Conservation (phyloP, 371 early-diverging fungal species). For the Apophysomyces ossiformis region DNA sequence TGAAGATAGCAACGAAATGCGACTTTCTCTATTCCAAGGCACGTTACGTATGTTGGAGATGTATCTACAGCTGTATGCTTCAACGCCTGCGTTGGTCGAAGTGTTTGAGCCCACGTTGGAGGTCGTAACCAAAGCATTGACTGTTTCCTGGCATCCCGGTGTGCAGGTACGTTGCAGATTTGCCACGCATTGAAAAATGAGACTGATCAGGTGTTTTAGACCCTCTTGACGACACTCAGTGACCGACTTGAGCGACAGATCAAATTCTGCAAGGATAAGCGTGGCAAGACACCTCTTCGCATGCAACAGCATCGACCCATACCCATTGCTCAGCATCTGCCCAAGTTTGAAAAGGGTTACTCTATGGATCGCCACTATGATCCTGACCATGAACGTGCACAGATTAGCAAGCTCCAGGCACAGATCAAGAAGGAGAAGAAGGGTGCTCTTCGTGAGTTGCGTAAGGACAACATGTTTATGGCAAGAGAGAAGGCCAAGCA, state of each 20-base stretch:
- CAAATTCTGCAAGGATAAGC: constrained; percentile 60
- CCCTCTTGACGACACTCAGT: constrained; percentile 27
- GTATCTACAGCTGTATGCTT: constrained; percentile 59
- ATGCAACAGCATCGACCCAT: constrained; percentile 87
- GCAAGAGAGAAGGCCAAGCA: constrained; percentile 73
- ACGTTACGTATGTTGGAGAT: constrained; percentile 50
- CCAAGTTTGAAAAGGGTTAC: constrained; percentile 89
- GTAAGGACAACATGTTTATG: constrained; percentile 91
- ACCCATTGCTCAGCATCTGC: constrained; percentile 87
- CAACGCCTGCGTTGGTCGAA: constrained; percentile 65
- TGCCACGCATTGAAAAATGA: not conserved
- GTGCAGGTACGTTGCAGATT: constrained; percentile 31
- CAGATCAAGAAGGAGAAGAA: constrained; percentile 90
- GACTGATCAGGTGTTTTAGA: constrained; percentile 16
- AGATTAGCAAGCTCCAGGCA: constrained; percentile 74
- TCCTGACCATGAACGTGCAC: constrained; percentile 76
- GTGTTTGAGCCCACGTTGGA: constrained; percentile 56
- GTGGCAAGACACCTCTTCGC: constrained; percentile 71
- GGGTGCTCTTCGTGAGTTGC: constrained; percentile 93
- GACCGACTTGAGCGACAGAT: constrained; percentile 58
- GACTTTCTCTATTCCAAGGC: constrained; percentile 44
- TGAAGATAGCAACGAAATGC: constrained; percentile 19
- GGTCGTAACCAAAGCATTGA: constrained; percentile 36
- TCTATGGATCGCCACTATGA: constrained; percentile 85
- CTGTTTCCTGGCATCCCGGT: constrained; percentile 35